A percentile compares a stretch with the other conserved stretches of the same genome.
Evolutionary conservation across 2,329 filamentous ascomycete species (phyloP).

Genomic region (Alternaria brassicae): DNA sequence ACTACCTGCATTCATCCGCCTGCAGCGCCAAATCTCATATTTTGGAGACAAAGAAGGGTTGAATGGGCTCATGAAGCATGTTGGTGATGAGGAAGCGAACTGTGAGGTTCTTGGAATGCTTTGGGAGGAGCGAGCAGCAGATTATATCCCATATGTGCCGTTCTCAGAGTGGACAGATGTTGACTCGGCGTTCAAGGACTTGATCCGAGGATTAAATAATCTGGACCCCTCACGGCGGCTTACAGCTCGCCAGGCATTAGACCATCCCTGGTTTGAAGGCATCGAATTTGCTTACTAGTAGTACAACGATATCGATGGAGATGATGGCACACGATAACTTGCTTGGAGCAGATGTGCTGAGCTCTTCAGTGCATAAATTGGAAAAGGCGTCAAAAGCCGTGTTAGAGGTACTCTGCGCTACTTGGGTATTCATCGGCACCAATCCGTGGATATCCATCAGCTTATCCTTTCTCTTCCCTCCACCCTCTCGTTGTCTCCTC

Average conservation of each 20-base stretch:
- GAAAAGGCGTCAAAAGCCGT: too few species aligned
- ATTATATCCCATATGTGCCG: conserved; percentile 42
- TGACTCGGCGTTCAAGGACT: conserved; percentile 52
- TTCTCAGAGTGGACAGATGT: conserved; percentile 44
- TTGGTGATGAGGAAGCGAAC: conserved; percentile 44
- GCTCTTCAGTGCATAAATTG: too few species aligned
- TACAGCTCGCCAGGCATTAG: conserved; percentile 51
- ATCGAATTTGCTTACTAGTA: background rate
- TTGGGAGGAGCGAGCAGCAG: conserved; percentile 43
- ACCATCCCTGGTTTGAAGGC: conserved; percentile 38
- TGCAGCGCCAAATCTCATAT: conserved; percentile 36
- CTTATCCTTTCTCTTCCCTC: too few species aligned
- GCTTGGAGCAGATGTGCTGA: too few species aligned
- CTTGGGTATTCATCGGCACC: too few species aligned
- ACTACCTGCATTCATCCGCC: conserved; percentile 31
- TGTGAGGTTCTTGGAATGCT: conserved; percentile 42
- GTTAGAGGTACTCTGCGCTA: too few species aligned
- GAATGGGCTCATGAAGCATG: conserved; percentile 31
- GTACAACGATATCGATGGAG: background rate
- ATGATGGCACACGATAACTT: background rate
- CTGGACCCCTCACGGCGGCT: conserved; percentile 53
- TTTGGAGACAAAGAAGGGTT: conserved; percentile 23
- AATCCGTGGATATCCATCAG: too few species aligned
- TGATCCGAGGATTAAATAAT: conserved; percentile 50
- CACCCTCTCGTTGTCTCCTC: too few species aligned